A percentile compares a stretch with the other conserved stretches of the same genome.
Evolutionary conservation across 2,329 filamentous ascomycete genomes (phyloP).

Genomic region (Xylogone sp.): DNA sequence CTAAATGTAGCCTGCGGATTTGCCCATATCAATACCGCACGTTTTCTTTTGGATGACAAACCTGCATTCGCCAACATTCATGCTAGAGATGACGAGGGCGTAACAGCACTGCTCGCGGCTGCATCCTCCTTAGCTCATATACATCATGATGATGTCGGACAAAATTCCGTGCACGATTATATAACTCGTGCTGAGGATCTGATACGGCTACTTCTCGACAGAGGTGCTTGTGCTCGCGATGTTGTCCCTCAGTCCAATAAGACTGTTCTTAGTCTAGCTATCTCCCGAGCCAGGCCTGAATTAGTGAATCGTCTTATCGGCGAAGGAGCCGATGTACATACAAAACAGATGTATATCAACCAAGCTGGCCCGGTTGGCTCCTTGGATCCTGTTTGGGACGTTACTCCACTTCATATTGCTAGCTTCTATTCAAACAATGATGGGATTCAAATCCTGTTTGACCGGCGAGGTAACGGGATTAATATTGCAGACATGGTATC

Average conservation of each 20-base stretch:
- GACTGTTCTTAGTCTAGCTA: constrained; percentile 7
- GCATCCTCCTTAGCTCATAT: neutral
- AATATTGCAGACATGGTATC: constrained; percentile 10
- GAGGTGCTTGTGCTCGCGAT: constrained; percentile 8
- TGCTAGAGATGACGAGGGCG: neutral
- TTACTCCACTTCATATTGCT: constrained; percentile 10
- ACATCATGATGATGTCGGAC: neutral
- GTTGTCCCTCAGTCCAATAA: neutral
- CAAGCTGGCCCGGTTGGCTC: constrained; percentile 1
- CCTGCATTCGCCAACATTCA: constrained; percentile 9
- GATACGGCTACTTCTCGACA: constrained; percentile 6
- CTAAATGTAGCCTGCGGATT: constrained; percentile 11
- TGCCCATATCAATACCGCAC: constrained; percentile 10
- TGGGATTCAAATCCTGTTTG: constrained; percentile 10
- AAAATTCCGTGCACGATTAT: constrained; percentile 1
- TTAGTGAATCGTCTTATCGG: constrained; percentile 14
- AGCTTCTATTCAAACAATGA: constrained; percentile 10
- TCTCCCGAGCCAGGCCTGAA: constrained; percentile 9
- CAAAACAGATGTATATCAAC: constrained; percentile 2
- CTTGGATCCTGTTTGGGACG: constrained; percentile 3
- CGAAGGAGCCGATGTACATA: constrained; percentile 14
- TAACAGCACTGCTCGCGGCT: neutral
- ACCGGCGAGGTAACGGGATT: constrained; percentile 9
- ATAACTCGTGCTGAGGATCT: constrained; percentile 4
- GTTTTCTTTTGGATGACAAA: constrained; percentile 13